phyloP scores from a whole-genome alignment of 2,329 filamentous ascomycete species.

The Magnaporthiopsis rhizophila region DNA sequence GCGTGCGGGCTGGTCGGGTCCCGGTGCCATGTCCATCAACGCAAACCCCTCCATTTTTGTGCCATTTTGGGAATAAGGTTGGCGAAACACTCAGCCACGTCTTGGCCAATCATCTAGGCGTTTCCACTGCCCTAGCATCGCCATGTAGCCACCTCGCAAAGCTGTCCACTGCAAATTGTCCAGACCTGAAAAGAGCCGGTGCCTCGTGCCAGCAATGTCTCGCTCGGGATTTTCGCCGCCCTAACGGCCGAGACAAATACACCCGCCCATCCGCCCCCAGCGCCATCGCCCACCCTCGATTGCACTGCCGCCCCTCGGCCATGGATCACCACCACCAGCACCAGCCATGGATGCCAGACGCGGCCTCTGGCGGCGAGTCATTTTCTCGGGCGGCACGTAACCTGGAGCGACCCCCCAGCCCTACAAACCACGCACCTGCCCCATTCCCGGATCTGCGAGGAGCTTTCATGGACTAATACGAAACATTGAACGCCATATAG shows the following conservation, averaged over 20 bases:
- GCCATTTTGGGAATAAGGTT: background rate
- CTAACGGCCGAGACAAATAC: background rate
- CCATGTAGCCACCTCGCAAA: background rate
- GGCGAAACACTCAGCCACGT: background rate
- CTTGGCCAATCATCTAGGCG: background rate
- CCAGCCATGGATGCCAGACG: background rate
- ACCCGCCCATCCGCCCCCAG: background rate
- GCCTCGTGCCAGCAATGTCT: background rate
- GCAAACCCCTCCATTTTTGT: background rate
- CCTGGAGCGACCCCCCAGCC: background rate
- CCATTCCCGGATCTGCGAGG: background rate
- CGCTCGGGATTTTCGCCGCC: background rate
- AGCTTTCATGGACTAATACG: background rate
- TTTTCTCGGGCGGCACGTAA: constrained; percentile 2
- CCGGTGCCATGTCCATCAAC: background rate
- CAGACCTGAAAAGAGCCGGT: background rate
- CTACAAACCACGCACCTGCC: background rate
- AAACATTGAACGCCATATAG: background rate
- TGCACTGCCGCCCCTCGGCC: background rate
- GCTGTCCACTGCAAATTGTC: background rate
- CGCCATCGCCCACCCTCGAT: background rate
- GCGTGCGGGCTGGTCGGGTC: constrained; percentile 5
- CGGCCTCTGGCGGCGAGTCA: constrained; percentile 1
- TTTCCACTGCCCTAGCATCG: background rate
- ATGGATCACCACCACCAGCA: background rate